Conservation (phyloP, 1,284 basidiomycete genomes). For the Anthracocystis panici-leucophaei region DNA sequence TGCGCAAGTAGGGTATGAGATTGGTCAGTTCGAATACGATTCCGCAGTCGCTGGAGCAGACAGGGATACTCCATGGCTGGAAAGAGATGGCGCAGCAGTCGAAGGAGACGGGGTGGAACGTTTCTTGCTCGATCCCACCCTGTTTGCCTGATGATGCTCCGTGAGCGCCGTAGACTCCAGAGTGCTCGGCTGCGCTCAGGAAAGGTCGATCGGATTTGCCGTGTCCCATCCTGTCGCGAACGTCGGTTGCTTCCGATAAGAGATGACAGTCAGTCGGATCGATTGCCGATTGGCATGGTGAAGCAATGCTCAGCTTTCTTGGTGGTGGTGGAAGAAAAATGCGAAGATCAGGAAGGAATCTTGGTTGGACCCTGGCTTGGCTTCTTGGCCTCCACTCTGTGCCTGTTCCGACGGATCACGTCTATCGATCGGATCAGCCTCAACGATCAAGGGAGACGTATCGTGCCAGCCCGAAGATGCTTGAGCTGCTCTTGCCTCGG, state of each 20-base stretch:
- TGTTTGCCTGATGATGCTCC: slow-evolving; percentile 50
- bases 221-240: slow-evolving; percentile 53
- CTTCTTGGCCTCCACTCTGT: too few relatives aligned
- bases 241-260: too few relatives aligned
- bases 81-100: slow-evolving; percentile 93
- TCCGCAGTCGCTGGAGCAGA: slow-evolving; percentile 80
- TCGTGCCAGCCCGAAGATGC: neutral
- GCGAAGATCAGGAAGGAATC: too few relatives aligned
- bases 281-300: neutral
- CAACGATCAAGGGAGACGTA: neutral
- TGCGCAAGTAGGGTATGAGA: slow-evolving; percentile 88
- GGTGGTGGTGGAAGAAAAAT: too few relatives aligned
- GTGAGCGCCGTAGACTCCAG: slow-evolving; percentile 60
- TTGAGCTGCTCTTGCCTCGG: neutral
- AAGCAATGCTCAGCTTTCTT: too few relatives aligned
- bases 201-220: slow-evolving; percentile 64
- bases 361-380: too few relatives aligned
- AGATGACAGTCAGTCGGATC: neutral
- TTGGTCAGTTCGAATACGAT: slow-evolving; percentile 72
- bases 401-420: too few relatives aligned
- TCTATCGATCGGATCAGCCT: neutral
- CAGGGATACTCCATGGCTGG: slow-evolving; percentile 89
- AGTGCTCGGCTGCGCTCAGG: slow-evolving; percentile 62
- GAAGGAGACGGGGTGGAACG: slow-evolving; percentile 76
- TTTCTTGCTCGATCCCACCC: slow-evolving; percentile 71